Percentiles rank a stretch among this genome's conserved stretches.
Conservation (phyloP, 176 grass and related monocot species). For the Musa itinerans region DNA sequence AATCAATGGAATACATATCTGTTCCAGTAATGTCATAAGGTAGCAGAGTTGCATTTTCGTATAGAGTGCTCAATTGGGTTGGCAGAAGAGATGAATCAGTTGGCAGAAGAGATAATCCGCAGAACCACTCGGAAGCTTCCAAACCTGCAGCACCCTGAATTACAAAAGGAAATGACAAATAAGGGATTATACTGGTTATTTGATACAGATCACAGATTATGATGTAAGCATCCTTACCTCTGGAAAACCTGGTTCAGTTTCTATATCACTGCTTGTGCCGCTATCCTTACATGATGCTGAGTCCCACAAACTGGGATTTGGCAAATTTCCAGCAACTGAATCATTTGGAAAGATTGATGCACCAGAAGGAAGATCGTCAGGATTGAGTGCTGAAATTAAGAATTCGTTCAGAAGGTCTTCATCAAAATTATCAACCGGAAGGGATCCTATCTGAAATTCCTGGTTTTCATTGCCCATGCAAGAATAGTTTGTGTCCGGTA, state of each 20-base stretch:
- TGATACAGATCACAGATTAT: background rate
- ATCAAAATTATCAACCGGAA: slow-evolving; percentile 17
- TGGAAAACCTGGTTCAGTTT: slow-evolving; percentile 3
- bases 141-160: background rate
- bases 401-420: slow-evolving; percentile 29
- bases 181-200: slow-evolving; percentile 1
- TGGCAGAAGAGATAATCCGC: background rate
- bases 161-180: slow-evolving; percentile 8
- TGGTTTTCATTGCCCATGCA: slow-evolving; percentile 8
- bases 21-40: slow-evolving; percentile 45
- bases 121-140: background rate
- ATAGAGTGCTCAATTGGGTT: slow-evolving; percentile 27
- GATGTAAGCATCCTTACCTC: background rate
- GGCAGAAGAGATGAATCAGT: slow-evolving; percentile 18
- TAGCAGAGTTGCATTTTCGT: slow-evolving; percentile 41
- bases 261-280: slow-evolving; percentile 19
- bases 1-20: slow-evolving; percentile 54
- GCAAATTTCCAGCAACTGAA: background rate
- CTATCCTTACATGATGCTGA: background rate
- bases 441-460: slow-evolving; percentile 1
- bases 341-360: background rate
- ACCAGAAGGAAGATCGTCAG: slow-evolving; percentile 23
- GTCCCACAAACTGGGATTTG: background rate
- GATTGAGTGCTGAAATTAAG: slow-evolving; percentile 39
- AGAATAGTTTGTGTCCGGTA: slow-evolving; percentile 2